These are phyloP conservation scores for Mycosarcoma maydis DNA, from an alignment of 1,284 basidiomycete genomes.

Conservation along the genomic window DNA sequence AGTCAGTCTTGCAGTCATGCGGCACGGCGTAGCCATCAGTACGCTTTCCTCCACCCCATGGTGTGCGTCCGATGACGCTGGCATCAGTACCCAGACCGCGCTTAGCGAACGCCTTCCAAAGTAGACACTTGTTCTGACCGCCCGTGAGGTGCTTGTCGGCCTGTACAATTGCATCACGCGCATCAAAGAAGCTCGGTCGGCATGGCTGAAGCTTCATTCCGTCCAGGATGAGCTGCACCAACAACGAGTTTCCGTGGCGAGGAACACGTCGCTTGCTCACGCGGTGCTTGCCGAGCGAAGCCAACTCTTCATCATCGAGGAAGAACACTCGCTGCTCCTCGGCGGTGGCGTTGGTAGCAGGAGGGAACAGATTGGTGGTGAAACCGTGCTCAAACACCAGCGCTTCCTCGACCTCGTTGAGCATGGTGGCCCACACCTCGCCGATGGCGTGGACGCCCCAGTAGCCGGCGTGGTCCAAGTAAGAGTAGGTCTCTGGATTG, in stretches of 20 bases:
- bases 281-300: constrained; percentile 67
- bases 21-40: constrained; percentile 70
- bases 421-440: constrained; percentile 94
- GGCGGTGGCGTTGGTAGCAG: constrained; percentile 44
- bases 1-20: constrained; percentile 63
- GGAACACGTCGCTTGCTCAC: constrained; percentile 77
- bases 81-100: constrained; percentile 74
- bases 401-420: constrained; percentile 73
- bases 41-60: constrained; percentile 89
- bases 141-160: constrained; percentile 90
- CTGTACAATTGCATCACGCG: constrained; percentile 89
- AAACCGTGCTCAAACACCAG: constrained; percentile 56
- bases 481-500: constrained; percentile 94
- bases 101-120: constrained; percentile 86
- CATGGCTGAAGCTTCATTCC: constrained; percentile 96
- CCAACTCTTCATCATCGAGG: constrained; percentile 47
- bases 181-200: constrained; percentile 86
- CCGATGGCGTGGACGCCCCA: constrained; percentile 78
- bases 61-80: constrained; percentile 73
- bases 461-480: constrained; percentile 86
- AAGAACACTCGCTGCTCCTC: constrained; percentile 41
- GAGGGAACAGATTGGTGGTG: constrained; percentile 50
- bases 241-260: constrained; percentile 88
- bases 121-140: constrained; percentile 88
- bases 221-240: constrained; percentile 84